Base-by-base conservation (phyloP, 1,139 yeast species). In the Hemisphaericaspora subhashii region DNA sequence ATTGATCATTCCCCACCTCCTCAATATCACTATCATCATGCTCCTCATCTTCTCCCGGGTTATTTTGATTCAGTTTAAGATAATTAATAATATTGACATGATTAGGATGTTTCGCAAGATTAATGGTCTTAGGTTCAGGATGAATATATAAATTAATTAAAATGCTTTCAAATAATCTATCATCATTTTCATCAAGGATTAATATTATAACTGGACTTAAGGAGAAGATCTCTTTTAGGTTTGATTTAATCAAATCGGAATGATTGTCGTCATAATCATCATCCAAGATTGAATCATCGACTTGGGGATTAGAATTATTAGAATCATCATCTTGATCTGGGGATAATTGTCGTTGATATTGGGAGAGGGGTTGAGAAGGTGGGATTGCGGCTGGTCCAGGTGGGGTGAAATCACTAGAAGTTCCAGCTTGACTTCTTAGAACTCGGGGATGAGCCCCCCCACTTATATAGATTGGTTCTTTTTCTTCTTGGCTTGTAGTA, bases 91-190 rank as follows among this genome's bases (percentile, higher is more conserved):
- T 57, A 17, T 52, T 50, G 3, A 47, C 35, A 39, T 55, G 55
- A 39, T 62, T 58, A 13, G 71, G 71, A 43, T 65, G 71, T 39
- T 58, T 63, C 13, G 48, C 51, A 36, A 65, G 52, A 37, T 62
- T 53, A 4, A 64, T 61, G 3, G 55, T 46, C 38, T 57, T 55
- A 13, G 68, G 62, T 41, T 64, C 67, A 0, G 71, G 71, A n/a
- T 52, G 55, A 21, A 65, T 60, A 39, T 51, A 51, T 13, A 63
- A 43, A 18, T 48, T 50, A 13, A 50, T 42, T 21, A 64, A 46
- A 9, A 57, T 55, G 20, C 55, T 53, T 35, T 48, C 50, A 16
- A 60, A 53, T 16, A 27, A 27, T 37, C 46, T 39, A 18, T 50
- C 52, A 12, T 27, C 35, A 12, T 21, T 26, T 23, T 40, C 39